These are phyloP conservation scores for Aspergillus sp. DNA, from an alignment of 2,329 filamentous ascomycete species.

Conservation along the genomic window DNA sequence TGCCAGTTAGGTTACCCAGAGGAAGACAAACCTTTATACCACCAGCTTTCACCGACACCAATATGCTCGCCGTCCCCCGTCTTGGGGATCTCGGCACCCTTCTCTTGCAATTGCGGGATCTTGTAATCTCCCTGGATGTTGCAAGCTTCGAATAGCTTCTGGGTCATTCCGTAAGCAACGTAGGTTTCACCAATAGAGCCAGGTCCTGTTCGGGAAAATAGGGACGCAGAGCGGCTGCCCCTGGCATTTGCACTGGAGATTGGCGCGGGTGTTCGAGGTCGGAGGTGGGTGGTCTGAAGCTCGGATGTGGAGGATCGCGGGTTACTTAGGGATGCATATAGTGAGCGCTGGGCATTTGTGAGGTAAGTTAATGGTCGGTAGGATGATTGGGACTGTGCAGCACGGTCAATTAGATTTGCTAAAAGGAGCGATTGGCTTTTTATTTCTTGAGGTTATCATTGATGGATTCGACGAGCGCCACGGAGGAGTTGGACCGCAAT, in stretches of 20 bases:
- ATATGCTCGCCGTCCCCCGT: slow-evolving; percentile 82
- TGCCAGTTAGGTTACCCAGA: neutral
- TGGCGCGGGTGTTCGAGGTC: slow-evolving; percentile 7
- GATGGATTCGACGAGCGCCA: neutral
- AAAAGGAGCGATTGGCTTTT: neutral
- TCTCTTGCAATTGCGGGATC: slow-evolving; percentile 70
- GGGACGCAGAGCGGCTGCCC: slow-evolving; percentile 29
- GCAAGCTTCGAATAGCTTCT: slow-evolving; percentile 78
- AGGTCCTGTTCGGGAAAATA: slow-evolving; percentile 37
- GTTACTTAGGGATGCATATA: neutral
- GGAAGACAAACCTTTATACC: slow-evolving; percentile 72
- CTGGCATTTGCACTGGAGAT: slow-evolving; percentile 19
- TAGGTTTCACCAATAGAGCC: slow-evolving; percentile 66
- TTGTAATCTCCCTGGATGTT: slow-evolving; percentile 74
- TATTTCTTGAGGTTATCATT: neutral
- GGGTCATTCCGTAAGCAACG: slow-evolving; percentile 77
- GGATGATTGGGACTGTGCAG: slow-evolving; percentile 22
- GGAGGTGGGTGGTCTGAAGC: neutral
- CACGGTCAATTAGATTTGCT: slow-evolving; percentile 4
- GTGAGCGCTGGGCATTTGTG: neutral
- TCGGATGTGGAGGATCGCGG: neutral
- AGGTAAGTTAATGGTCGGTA: slow-evolving; percentile 17
- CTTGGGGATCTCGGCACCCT: slow-evolving; percentile 69
- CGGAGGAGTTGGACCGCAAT: neutral
- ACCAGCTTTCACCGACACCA: slow-evolving; percentile 73